Base-by-base conservation (phyloP, 2,329 filamentous ascomycete genomes). In the Fusarium mexicanum region DNA sequence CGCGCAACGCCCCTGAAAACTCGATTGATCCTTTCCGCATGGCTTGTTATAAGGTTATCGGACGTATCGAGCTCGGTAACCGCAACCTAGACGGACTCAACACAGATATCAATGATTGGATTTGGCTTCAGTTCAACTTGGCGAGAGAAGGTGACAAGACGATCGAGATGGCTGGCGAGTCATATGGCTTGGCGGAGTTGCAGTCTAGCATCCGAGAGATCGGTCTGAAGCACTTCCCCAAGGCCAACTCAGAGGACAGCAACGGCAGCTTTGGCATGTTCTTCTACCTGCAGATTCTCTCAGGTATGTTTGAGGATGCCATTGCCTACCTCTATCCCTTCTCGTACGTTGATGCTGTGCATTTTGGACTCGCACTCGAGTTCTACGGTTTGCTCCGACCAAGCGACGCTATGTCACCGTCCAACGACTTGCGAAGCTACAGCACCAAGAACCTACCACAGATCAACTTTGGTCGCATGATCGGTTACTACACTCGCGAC, bases 11-110 rank as follows among this genome's bases (percentile, higher is more conserved):
- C 2, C 93, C 94, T 2, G 94, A 96, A 67, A 92, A 95, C 80
- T 93, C 94, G 4, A 91, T 97, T 73, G 96, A 99, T 81, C 96
- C 96, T 33, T 99, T 97, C 85, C 92, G 95, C 61, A 95, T 98
- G 91, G 95, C 96, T 54, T 98, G 96, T 82, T 98, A 98, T 88
- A 98, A 99, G 87, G 92, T 99, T 71, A 93, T 99, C 77, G 96
- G 97, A 51, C 94, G 91, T 51, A 92, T 91, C 76, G 91, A 92
- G 77, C 84, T 93, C 33, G 86, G 85, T 79, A 91, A 91, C 81
- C 89, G 91, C 72, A 90, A 87, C 75, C 82, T 93, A 37, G 90
- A 91, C 31, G 88, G 88, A 51, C 83, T 93, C 41, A 89, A 89
- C 77, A 90, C 88, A 20, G 89, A 91, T 66, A 89, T 92, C 67